These are phyloP conservation scores for Lodderomyces theae DNA, from an alignment of 1,139 yeast species.

Conservation along the genomic window DNA sequence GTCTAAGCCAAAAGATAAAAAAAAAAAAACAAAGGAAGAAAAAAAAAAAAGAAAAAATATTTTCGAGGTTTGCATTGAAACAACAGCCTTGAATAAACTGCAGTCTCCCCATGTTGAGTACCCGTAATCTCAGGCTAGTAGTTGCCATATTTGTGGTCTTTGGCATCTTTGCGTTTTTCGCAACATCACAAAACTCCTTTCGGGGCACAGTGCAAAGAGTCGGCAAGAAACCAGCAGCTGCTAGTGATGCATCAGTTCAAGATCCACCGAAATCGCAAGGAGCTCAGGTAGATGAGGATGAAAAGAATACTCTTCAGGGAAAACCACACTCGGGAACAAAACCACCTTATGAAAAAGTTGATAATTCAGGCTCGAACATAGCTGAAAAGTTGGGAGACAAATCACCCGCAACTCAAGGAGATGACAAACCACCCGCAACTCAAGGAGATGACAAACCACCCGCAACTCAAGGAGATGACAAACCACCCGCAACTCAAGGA, in stretches of 20 bases:
- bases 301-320: slow-evolving; percentile 34
- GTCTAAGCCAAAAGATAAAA: not conserved
- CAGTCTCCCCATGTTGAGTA: slow-evolving; percentile 29
- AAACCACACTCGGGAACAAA: slow-evolving; percentile 32
- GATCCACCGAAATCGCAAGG: not conserved
- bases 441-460: slow-evolving; percentile 12
- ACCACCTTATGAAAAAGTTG: slow-evolving; percentile 30
- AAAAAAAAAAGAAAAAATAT: not conserved
- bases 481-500: too few species aligned
- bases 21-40: not conserved
- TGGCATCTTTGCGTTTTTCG: slow-evolving; percentile 35
- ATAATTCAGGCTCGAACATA: slow-evolving; percentile 18
- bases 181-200: slow-evolving; percentile 31
- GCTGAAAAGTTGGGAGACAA: slow-evolving; percentile 25
- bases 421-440: too few species aligned
- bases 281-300: slow-evolving; percentile 21
- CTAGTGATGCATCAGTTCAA: slow-evolving; percentile 17
- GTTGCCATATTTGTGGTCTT: slow-evolving; percentile 35
- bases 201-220: slow-evolving; percentile 24
- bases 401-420: slow-evolving; percentile 7
- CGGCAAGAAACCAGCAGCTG: slow-evolving; percentile 23
- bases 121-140: slow-evolving; percentile 37
- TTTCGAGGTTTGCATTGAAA: not conserved
- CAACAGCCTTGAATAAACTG: too few species aligned
- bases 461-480: slow-evolving; percentile 3